phyloP scores from a whole-genome alignment of 306 rosid genomes.

The Malus domestica region ASM211411v1 NC_041803.1:10392501-10393000 shows the following conservation, averaged over 20 bases:
- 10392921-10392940: constrained; percentile 70
- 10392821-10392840: neutral
- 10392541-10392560: constrained; percentile 48
- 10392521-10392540: constrained; percentile 47
- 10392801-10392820: neutral
- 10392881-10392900: constrained; percentile 56
- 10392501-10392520: constrained; percentile 65
- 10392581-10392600: neutral
- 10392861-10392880: neutral
- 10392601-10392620: neutral
- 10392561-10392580: constrained; percentile 29
- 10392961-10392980: neutral
- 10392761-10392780: neutral
- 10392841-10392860: neutral
- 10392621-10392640: neutral
- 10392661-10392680: constrained; percentile 35
- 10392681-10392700: constrained; percentile 60
- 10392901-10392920: constrained; percentile 65
- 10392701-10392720: constrained; percentile 45
- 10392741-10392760: neutral
- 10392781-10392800: neutral
- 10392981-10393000: neutral
- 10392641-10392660: neutral
- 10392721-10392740: neutral
- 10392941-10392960: constrained; percentile 87